phyloP scores from a whole-genome alignment of 345 rosid genomes.

The Sonneratia alba region DNA sequence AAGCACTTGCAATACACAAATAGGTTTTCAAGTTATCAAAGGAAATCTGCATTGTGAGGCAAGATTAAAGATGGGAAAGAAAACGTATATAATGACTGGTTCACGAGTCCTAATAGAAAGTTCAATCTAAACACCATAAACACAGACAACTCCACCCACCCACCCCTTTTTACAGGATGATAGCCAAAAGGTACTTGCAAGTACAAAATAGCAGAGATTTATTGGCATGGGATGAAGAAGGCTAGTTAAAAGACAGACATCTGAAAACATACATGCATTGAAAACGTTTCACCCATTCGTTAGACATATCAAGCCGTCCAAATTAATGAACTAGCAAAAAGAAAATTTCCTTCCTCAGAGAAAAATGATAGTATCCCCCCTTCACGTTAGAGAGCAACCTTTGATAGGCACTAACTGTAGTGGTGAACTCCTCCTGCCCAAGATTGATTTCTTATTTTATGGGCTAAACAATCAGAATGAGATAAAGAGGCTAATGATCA shows the following conservation, averaged over 20 bases:
- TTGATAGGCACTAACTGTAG: neutral
- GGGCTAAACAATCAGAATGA: neutral
- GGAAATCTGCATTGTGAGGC: neutral
- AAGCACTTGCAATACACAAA: neutral
- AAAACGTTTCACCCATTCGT: neutral
- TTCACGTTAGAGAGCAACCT: neutral
- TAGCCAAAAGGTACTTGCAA: neutral
- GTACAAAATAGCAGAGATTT: neutral
- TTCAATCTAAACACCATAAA: neutral
- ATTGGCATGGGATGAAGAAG: neutral
- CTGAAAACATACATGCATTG: neutral
- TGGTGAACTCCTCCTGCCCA: neutral
- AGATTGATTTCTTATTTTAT: neutral
- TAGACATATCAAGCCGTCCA: neutral
- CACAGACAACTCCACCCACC: neutral
- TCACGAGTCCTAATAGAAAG: neutral
- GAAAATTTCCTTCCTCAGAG: neutral
- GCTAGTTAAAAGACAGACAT: neutral
- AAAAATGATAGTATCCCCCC: neutral
- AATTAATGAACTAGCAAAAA: neutral
- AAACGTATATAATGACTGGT: neutral
- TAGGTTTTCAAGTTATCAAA: neutral
- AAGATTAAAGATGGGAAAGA: neutral
- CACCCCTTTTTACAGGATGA: neutral
- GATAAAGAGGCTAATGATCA: slow-evolving; percentile 45